These are phyloP conservation scores for Polyporus tsugae DNA, from an alignment of 1,284 basidiomycete species.

Conservation along the genomic window DNA sequence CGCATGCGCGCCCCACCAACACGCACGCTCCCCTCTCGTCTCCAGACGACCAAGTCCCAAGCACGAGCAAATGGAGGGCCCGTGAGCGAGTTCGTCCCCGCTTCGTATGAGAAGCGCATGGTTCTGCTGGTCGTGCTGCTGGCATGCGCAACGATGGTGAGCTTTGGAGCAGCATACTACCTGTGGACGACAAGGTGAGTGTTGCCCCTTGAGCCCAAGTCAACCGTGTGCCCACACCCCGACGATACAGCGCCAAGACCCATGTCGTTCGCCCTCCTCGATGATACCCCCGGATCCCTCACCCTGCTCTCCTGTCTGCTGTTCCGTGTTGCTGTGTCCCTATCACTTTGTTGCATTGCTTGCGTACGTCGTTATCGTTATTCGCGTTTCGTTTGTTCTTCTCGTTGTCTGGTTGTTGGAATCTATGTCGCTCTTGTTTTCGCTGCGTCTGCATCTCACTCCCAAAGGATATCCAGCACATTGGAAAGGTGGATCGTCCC, in stretches of 20 bases:
- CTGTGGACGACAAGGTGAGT: constrained; percentile 70
- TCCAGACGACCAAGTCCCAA: constrained; percentile 9
- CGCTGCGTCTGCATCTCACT: not conserved
- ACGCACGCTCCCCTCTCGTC: constrained; percentile 30
- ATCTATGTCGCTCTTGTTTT: not conserved
- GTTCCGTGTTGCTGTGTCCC: not conserved
- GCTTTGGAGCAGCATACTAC: constrained; percentile 69
- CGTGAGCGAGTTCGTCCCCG: constrained; percentile 23
- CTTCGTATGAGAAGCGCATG: constrained; percentile 40
- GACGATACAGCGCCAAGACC: not conserved
- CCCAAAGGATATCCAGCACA: not conserved
- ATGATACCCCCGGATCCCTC: not conserved
- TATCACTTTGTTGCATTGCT: not conserved
- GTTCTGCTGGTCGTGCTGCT: constrained; percentile 55
- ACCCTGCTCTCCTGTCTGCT: not conserved
- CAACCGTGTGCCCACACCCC: not conserved
- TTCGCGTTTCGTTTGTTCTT: constrained; percentile 8
- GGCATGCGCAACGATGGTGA: constrained; percentile 55
- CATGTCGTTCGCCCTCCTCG: not conserved
- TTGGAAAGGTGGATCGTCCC: not conserved
- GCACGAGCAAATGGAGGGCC: constrained; percentile 8
- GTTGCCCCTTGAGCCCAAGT: not conserved
- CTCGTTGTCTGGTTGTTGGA: not conserved
- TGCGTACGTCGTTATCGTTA: constrained; percentile 10
- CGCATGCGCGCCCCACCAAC: constrained; percentile 58